Evolutionary conservation across 1,139 yeast species (phyloP).

Genomic region (Torulaspora globosa): DNA sequence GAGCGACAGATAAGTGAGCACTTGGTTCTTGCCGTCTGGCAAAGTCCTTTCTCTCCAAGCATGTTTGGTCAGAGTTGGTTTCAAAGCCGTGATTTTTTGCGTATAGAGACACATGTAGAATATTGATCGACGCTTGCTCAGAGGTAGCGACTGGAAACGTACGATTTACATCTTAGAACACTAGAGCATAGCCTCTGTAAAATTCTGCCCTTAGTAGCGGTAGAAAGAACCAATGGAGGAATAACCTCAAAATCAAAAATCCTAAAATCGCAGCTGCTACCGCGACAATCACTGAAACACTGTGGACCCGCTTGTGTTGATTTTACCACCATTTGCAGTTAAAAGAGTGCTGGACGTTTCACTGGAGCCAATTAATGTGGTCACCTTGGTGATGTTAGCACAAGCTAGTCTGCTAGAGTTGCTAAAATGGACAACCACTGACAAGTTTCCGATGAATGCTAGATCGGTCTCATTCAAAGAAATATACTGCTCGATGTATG

Average conservation of each 20-base stretch:
- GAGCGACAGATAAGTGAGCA: no score
- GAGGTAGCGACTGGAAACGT: not conserved
- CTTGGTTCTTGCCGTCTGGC: no score
- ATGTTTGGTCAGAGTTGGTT: no score
- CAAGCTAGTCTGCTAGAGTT: conserved; percentile 53
- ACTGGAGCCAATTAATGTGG: not conserved
- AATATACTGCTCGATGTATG: conserved; percentile 51
- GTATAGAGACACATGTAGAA: not conserved
- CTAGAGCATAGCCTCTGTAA: not conserved
- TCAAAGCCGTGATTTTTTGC: not conserved
- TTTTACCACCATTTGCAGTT: conserved; percentile 2
- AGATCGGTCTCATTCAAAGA: conserved; percentile 48
- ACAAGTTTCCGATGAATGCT: conserved; percentile 49
- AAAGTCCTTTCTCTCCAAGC: no score
- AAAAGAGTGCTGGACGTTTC: not conserved
- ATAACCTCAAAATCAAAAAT: not conserved
- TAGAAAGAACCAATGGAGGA: not conserved
- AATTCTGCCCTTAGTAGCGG: not conserved
- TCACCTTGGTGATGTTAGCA: conserved; percentile 43
- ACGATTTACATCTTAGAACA: not conserved
- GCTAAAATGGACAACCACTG: conserved; percentile 51
- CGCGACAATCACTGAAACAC: not conserved
- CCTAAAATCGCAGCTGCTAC: conserved; percentile 2
- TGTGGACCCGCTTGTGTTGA: not conserved
- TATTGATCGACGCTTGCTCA: not conserved